Base-by-base conservation (phyloP, 2,329 filamentous ascomycete genomes). In the Colletotrichum sp. region DNA sequence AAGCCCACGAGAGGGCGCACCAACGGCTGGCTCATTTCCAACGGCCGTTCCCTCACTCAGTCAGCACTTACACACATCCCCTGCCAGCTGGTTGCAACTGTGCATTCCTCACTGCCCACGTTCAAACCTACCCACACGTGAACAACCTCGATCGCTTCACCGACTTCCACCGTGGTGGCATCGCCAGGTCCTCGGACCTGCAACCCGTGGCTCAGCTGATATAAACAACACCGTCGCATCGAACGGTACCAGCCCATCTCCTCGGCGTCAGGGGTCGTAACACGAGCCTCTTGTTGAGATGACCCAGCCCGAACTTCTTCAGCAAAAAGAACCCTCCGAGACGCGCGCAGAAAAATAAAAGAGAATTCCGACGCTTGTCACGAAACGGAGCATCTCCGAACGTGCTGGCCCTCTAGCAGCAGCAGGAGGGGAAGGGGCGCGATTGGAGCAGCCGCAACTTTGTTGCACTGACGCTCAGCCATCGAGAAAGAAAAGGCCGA, bases 241-340 rank as follows among this genome's bases (percentile, higher is more conserved):
- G 32, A 71, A 70, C n/a, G 44, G 60, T 7, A 44, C 57, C 66
- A 36, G 39, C 32, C 18, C 18, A 44, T 49, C 24, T 69, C 13
- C 44, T 55, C 64, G 63, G 62, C 57, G 36, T 39, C 73, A 76
- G 63, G 73, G 73, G 63, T 39, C 60, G 34, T 13, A 57, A 69
- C 64, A 76, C 69, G 73, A 76, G 64, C 72, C 69, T 75, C 72
- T 52, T 39, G 52, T 62, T 64, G 70, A 76, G 57, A 76, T 64
- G 73, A 75, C 55, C 26, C 59, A 49, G 44, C 62, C 69, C 62
- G 60, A 67, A 72, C 69, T 72, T 72, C 52, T 72, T 62, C 69
- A 55, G 69, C 69, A 52, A 49, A 21, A 49, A 49, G n/a, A 49
- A 49, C 49, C 62, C 62, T 67, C 44, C 28, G 60, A 66, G 34